Evolutionary conservation across 2,329 filamentous ascomycete genomes (phyloP), one percentile per base, ranked within the genome.

Genomic region (Sporothrix brasiliensis): DNA sequence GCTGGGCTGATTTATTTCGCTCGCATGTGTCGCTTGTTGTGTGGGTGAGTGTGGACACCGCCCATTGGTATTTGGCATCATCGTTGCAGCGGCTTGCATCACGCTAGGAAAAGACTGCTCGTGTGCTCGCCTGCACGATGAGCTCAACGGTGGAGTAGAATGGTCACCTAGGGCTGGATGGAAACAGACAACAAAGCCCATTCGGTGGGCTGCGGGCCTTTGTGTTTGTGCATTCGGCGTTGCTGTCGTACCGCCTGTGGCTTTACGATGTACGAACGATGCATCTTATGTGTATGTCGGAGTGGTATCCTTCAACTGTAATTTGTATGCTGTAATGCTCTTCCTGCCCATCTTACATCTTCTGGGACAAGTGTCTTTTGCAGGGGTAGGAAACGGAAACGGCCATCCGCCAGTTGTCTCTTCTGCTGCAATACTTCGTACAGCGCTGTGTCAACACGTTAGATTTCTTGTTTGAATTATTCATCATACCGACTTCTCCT

Each of bases 351-450:
- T 10, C 19, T 53, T 11, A 21, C 30, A 2, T 56, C 21, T 53
- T 53, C 27, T 5, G 30, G 30, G 39, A 27, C 54, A 2, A 30
- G 54, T 58, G 19, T 60, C 30, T 19, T 60, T 41, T n/a, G 30
- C 56, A 60, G 52, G 24, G 24, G 14, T 14, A 27, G 24, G 52
- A 54, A 24, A 54, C 24, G 24, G 52, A 54, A 24, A 54, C 24
- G 24, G 13, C 10, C 11, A 16, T 54, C 52, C 52, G 52, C 52
- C 52, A 11, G 52, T 30, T 30, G 7, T 30, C 11, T 34, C 21
- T 24, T 44, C 6, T 53, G 21, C 53, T 60, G 67, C 52, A 68
- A 68, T 68, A n/a, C n/a, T n/a, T n/a, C n/a, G n/a, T n/a, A 11
- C 67, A 21, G 50, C 67, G 67, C 39, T 47, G 41, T 41, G 11